phyloP scores from a whole-genome alignment of 805 yeast genomes.

The Teunomyces gatunensis region DNA sequence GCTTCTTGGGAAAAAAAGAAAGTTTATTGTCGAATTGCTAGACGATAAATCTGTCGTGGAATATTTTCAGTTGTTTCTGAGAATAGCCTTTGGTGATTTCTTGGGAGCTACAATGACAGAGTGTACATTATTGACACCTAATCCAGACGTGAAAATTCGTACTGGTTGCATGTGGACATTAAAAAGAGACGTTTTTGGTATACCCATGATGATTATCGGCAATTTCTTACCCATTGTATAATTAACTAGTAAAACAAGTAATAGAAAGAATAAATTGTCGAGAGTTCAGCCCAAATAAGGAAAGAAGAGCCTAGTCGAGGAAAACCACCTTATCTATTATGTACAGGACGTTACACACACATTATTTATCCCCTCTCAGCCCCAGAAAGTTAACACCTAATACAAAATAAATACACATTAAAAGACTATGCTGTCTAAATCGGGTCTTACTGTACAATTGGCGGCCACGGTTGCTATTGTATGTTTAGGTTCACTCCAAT shows the following conservation, averaged over 20 bases:
- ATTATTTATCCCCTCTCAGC: neutral
- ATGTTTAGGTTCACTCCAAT: slow-evolving; percentile 80
- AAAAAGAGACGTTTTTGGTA: slow-evolving; percentile 91
- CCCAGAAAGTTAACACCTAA: neutral
- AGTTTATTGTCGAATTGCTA: slow-evolving; percentile 77
- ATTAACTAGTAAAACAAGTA: neutral
- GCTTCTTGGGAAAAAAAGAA: slow-evolving; percentile 56
- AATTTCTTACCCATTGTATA: slow-evolving; percentile 79
- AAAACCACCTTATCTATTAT: neutral
- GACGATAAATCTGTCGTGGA: slow-evolving; percentile 86
- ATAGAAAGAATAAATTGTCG: neutral
- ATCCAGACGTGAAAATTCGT: slow-evolving; percentile 51
- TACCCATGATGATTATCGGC: slow-evolving; percentile 96
- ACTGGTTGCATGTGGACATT: slow-evolving; percentile 91
- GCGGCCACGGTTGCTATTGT: slow-evolving; percentile 51
- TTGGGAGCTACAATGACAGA: slow-evolving; percentile 82
- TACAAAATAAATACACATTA: neutral
- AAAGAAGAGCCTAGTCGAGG: neutral
- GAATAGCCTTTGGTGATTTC: slow-evolving; percentile 88
- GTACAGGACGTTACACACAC: neutral
- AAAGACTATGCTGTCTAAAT: slow-evolving; percentile 1
- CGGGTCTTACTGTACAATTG: slow-evolving; percentile 29
- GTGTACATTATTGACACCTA: slow-evolving; percentile 72
- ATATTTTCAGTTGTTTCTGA: slow-evolving; percentile 80
- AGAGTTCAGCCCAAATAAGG: too few species aligned